Evolutionary conservation across 2,329 filamentous ascomycete species (phyloP).

Genomic region (Ophiocordyceps robertsii): DNA sequence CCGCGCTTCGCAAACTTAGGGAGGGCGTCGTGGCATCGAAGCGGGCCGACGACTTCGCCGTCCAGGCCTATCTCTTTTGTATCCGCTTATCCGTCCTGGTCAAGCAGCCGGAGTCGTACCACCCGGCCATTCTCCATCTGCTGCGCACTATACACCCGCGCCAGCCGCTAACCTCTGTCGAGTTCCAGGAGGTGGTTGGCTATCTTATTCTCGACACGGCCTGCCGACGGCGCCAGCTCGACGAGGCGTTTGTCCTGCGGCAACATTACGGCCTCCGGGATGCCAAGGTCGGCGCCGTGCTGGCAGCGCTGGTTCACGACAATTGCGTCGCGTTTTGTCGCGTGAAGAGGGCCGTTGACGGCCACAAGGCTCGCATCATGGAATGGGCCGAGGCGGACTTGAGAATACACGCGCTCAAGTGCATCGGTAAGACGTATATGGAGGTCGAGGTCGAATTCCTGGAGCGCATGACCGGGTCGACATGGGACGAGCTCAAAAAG

Average conservation of each 20-base stretch:
- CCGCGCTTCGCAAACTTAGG: constrained; percentile 80
- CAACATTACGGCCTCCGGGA: constrained; percentile 49
- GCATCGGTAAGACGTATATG: constrained; percentile 72
- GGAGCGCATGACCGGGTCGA: constrained; percentile 51
- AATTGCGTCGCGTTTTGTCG: constrained; percentile 73
- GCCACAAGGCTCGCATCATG: constrained; percentile 66
- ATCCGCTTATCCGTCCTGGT: constrained; percentile 73
- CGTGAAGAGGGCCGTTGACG: constrained; percentile 59
- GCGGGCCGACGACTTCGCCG: constrained; percentile 66
- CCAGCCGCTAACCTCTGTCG: constrained; percentile 54
- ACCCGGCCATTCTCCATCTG: constrained; percentile 72
- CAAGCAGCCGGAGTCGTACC: constrained; percentile 76
- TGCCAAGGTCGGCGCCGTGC: constrained; percentile 51
- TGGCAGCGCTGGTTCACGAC: constrained; percentile 62
- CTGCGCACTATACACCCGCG: constrained; percentile 56
- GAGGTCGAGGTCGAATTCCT: constrained; percentile 55
- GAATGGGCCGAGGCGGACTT: constrained; percentile 69
- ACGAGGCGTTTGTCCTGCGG: constrained; percentile 57
- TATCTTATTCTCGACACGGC: constrained; percentile 82
- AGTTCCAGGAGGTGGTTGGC: constrained; percentile 64
- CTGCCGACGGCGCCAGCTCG: constrained; percentile 65
- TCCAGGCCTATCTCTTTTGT: constrained; percentile 85
- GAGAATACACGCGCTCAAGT: constrained; percentile 67
- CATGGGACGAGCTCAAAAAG: constrained; percentile 59
- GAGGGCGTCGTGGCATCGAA: constrained; percentile 76